These are phyloP conservation scores for Aphanomyces stellatus DNA, from an alignment of 352 stramenopile species.

Conservation along the genomic window DNA sequence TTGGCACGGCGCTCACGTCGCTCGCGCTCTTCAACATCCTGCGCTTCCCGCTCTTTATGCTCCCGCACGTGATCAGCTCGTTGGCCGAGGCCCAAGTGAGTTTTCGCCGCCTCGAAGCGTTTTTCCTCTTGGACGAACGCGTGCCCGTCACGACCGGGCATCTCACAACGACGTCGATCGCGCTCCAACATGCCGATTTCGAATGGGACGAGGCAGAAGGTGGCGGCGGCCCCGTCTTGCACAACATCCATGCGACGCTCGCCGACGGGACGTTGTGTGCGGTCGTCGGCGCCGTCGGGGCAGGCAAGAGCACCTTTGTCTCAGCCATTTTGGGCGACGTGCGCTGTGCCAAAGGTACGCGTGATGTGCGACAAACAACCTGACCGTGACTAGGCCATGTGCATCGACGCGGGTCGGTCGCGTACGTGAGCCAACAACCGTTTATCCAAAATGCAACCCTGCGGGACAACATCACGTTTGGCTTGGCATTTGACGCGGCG, in stretches of 20 bases:
- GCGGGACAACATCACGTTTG: slow-evolving; percentile 87
- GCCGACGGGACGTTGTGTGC: not conserved
- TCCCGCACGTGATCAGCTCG: slow-evolving; percentile 71
- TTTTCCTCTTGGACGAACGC: slow-evolving; percentile 31
- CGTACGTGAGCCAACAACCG: slow-evolving; percentile 78
- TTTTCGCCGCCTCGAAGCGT: slow-evolving; percentile 44
- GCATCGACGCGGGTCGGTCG: slow-evolving; percentile 48
- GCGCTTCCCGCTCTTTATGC: slow-evolving; percentile 89
- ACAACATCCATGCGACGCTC: not conserved
- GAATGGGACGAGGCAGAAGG: slow-evolving; percentile 45
- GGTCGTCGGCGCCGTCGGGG: slow-evolving; percentile 28
- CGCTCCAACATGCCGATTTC: slow-evolving; percentile 41
- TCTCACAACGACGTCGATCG: slow-evolving; percentile 46
- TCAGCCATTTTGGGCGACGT: slow-evolving; percentile 47
- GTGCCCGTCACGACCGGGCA: slow-evolving; percentile 45
- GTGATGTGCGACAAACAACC: too few relatives aligned
- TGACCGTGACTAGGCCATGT: not conserved
- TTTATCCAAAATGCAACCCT: slow-evolving; percentile 90
- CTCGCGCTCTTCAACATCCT: slow-evolving; percentile 97
- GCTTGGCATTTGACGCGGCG: slow-evolving; percentile 26
- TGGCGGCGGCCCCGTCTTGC: slow-evolving; percentile 25
- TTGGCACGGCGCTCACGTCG: slow-evolving; percentile 89
- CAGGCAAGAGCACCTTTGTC: slow-evolving; percentile 62
- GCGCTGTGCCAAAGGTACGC: not conserved
- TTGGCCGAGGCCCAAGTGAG: slow-evolving; percentile 50